phyloP scores from a whole-genome alignment of 179 eudicot genomes.

The Patellifolia procumbens region DNA sequence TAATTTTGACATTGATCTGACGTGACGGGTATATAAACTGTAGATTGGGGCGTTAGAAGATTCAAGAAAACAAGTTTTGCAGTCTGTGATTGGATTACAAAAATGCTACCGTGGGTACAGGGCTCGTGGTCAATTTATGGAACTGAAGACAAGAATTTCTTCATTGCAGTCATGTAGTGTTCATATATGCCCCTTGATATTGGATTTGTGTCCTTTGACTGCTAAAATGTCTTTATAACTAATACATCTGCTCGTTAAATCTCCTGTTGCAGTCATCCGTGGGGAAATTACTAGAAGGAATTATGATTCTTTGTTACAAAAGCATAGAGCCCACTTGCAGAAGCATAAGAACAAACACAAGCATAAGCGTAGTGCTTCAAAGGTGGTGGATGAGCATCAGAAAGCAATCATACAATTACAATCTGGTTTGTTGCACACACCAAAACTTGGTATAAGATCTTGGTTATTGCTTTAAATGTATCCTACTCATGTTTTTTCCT shows the following conservation, averaged over 20 bases:
- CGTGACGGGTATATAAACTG: constrained; percentile 8
- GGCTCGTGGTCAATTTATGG: constrained; percentile 54
- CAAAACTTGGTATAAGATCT: constrained; percentile 1
- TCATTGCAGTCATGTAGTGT: constrained; percentile 77
- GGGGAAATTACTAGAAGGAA: constrained; percentile 67
- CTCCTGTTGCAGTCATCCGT: constrained; percentile 61
- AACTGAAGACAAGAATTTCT: constrained; percentile 56
- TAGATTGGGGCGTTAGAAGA: constrained; percentile 74
- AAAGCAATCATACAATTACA: constrained; percentile 65
- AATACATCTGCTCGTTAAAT: constrained; percentile 13
- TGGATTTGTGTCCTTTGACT: no score
- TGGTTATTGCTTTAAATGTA: neutral
- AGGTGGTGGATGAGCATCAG: constrained; percentile 51
- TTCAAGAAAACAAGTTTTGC: constrained; percentile 57
- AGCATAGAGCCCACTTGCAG: constrained; percentile 21
- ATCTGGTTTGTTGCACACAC: constrained; percentile 55
- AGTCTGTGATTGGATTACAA: constrained; percentile 66
- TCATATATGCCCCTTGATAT: neutral
- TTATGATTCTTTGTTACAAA: constrained; percentile 38
- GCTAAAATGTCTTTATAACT: neutral
- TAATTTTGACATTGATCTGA: neutral
- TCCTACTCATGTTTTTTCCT: constrained; percentile 10
- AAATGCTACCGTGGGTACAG: constrained; percentile 64
- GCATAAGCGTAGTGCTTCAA: constrained; percentile 39
- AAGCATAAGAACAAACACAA: constrained; percentile 28